Base-by-base conservation (phyloP, 2,329 filamentous ascomycete species). In the Trichophyton benhamiae region DNA sequence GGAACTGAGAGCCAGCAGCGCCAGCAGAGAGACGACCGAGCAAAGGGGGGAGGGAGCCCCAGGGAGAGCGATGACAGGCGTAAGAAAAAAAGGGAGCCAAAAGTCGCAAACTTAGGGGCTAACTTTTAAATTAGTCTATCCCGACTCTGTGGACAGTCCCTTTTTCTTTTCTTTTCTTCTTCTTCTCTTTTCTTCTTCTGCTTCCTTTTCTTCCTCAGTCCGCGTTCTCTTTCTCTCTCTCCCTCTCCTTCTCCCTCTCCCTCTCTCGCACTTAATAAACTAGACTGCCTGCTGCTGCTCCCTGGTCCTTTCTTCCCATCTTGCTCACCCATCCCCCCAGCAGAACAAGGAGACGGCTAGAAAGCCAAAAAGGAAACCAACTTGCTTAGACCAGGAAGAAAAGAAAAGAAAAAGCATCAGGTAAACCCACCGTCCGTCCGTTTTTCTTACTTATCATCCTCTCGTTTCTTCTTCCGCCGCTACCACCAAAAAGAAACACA, bases 91-190 rank as follows among this genome's bases (percentile, higher is more conserved):
- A 58, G 17, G 38, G 38, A 30, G 41, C 30, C n/a, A 58, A 38
- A 41, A 15, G 55, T 44, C 41, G 41, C 41, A 15, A 48, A 48
- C 22, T 13, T 27, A 49, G 36, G 36, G 53, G 44, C 44, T 48
- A 48, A 48, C 44, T 53, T 53, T 55, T 55, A 55, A 55, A 55
- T 55, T 55, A 55, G 49, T 20, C 49, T 55, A 55, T 55, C 49
- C 49, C 49, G 49, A 55, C 27, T 36, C n/a, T 55, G 49, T 55
- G 49, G 49, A 17, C 49, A 55, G 49, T 27, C 49, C 49, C 33
- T 53, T 30, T 53, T 7, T 13, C 11, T 55, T 55, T 33, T 3
- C 36, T 36, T 11, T 55, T 25, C 13, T 36, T n/a, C 48, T 8
- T 2, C 48, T 36, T 36, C 33, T 36, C 33, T 27, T 20, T 13